A percentile compares a stretch with the other conserved stretches of the same genome.
phyloP scores from a whole-genome alignment of 1,284 basidiomycete species.

The Puccinia novopanici region DNA sequence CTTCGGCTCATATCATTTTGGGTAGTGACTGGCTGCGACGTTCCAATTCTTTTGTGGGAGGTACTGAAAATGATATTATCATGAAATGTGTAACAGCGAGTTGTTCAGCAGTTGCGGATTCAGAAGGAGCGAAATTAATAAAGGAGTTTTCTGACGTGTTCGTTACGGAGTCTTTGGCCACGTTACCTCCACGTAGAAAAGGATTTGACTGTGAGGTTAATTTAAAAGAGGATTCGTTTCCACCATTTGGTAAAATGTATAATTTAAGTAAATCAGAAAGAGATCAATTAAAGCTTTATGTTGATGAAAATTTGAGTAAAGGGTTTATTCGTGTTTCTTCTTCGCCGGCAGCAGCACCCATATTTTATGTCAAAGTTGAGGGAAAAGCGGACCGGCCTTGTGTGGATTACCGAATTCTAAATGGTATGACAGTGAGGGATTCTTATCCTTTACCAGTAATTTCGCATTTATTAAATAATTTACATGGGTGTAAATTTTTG shows the following conservation, averaged over 20 bases:
- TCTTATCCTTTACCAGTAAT: constrained; percentile 8
- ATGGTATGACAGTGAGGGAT: not conserved
- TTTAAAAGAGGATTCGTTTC: not conserved
- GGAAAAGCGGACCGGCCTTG: no score
- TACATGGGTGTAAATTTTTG: not conserved
- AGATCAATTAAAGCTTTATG: no score
- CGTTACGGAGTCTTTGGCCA: not conserved
- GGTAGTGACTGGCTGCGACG: not conserved
- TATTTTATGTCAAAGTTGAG: no score
- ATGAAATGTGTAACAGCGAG: no score
- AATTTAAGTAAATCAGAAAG: no score
- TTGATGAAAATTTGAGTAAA: no score
- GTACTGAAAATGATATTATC: not conserved
- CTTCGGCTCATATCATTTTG: not conserved
- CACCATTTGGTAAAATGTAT: not conserved
- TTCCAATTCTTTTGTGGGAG: not conserved
- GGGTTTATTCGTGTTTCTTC: no score
- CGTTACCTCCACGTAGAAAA: not conserved
- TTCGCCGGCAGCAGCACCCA: no score
- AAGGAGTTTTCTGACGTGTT: not conserved
- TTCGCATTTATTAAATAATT: not conserved
- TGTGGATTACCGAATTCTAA: constrained; percentile 14
- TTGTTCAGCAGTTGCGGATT: no score
- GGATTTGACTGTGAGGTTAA: not conserved
- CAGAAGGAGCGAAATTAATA: not conserved